Evolutionary conservation across 2,329 filamentous ascomycete genomes (phyloP), one percentile per base, ranked within the genome.

Genomic region (Colletotrichum aenigma): DNA sequence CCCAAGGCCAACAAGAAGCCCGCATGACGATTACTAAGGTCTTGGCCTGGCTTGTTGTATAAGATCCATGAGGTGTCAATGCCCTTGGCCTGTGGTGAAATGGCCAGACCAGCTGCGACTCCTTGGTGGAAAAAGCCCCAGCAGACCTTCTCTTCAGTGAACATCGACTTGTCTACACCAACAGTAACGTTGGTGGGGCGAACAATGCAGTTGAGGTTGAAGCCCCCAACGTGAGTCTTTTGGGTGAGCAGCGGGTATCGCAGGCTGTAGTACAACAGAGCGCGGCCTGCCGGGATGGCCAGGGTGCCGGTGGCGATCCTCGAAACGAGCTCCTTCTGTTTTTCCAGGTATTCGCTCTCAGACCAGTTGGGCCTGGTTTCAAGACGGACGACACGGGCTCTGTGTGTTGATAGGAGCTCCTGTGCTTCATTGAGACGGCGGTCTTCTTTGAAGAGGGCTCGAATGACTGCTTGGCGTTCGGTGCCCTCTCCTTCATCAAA

Each of bases 61-160:
- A 98, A 90, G 79, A 99, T 98, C 97, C 97, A 99, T 0, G 96
- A 98, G 0, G 96, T 98, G 82, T 99, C 97, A 77, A 99, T 98
- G 6, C 96, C 96, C 81, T 95, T 95, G 5, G 96, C 96, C 71
- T 95, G 91, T 15, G 93, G 94, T 7, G 97, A 98, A 67, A 99
- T 98, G 73, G 96, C 95, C 30, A 99, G 87, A 4, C 97, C 97
- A 28, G 95, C 95, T n/a, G 96, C 94, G 34, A 97, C 96, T 8
- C 97, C 97, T 74, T 97, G 95, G 83, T 99, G 97, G 85, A 99
- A 99, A 85, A 98, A 99, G 1, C 96, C 96, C 97, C 97, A 99
- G 81, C 95, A 96, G 55, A 98, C 95, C 84, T 98, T 98, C 80
- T 99, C 97, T 85, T 99, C 97, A 0, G 95, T 96, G 81, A 98